A percentile compares a stretch with the other conserved stretches of the same genome.
Conservation (phyloP, 108 stramenopile genomes). For the Nannochloropsis gaditana region DNA sequence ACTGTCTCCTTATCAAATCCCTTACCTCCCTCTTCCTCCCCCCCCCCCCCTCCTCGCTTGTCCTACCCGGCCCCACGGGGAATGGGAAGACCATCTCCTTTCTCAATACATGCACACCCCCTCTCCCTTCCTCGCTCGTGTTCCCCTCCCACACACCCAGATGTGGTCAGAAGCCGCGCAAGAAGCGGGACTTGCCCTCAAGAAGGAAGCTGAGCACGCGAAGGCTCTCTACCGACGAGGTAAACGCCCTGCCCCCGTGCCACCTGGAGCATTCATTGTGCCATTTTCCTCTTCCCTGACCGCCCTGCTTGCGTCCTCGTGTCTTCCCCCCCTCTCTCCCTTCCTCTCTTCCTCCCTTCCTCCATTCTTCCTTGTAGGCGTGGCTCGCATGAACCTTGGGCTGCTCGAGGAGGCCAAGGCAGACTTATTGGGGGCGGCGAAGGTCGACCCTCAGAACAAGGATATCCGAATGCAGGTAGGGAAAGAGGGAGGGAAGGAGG, state of each 20-base stretch:
- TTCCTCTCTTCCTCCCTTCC: not conserved
- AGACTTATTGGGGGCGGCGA: slow-evolving; percentile 76
- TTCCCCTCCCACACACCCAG: slow-evolving; percentile 22
- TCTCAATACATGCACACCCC: too few species aligned
- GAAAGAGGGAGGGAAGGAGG: slow-evolving; percentile 72
- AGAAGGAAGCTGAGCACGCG: slow-evolving; percentile 66
- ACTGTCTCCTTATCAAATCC: not conserved
- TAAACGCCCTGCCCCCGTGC: not conserved
- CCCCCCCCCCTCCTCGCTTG: not conserved
- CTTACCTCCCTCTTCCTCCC: not conserved
- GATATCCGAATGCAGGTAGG: slow-evolving; percentile 76
- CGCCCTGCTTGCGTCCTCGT: not conserved
- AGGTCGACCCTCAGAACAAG: slow-evolving; percentile 78
- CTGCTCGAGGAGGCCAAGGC: slow-evolving; percentile 77
- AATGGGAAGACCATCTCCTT: too few species aligned
- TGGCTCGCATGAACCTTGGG: slow-evolving; percentile 70
- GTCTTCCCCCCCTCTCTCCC: not conserved
- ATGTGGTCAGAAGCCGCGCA: slow-evolving; percentile 70
- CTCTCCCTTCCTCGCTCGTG: not conserved
- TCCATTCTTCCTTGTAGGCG: slow-evolving; percentile 57
- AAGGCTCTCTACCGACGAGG: slow-evolving; percentile 68
- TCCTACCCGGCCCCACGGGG: too few species aligned
- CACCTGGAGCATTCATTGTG: not conserved
- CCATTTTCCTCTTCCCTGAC: not conserved
- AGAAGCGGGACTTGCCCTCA: slow-evolving; percentile 69